A percentile compares a stretch with the other conserved stretches of the same genome.
Evolutionary conservation across 345 rosid genomes (phyloP).

Genomic region (Durio zibethinus): DNA sequence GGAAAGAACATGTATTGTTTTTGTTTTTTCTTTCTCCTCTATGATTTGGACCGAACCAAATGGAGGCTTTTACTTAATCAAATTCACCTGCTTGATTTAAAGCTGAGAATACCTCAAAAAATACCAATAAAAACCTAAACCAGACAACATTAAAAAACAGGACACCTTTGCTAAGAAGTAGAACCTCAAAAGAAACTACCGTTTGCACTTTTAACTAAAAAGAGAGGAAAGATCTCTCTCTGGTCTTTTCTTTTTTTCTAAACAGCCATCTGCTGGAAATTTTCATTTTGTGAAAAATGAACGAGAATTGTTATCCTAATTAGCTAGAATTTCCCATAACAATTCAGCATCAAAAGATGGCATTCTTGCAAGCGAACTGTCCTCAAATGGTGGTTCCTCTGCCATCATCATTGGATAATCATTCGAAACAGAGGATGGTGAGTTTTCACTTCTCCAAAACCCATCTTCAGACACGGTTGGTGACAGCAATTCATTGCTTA

Average conservation of each 20-base stretch:
- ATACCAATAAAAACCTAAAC: background rate
- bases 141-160: conserved; percentile 4
- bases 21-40: too few species aligned
- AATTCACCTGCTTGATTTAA: too few species aligned
- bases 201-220: background rate
- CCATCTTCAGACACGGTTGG: conserved; percentile 45
- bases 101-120: background rate
- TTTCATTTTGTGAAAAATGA: background rate
- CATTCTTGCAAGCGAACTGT: conserved; percentile 73
- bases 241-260: background rate
- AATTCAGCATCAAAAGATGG: conserved; percentile 89
- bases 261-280: background rate
- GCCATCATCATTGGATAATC: conserved; percentile 24
- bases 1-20: background rate
- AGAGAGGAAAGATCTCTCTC: background rate
- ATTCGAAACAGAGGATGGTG: conserved; percentile 44
- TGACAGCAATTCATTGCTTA: conserved; percentile 37
- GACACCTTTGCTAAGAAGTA: background rate
- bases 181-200: background rate
- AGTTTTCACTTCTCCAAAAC: conserved; percentile 46
- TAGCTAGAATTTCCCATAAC: conserved; percentile 93
- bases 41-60: too few species aligned
- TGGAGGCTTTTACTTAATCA: too few species aligned
- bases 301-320: conserved; percentile 24
- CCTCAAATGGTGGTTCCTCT: conserved; percentile 44